Evolutionary conservation across 768 basidiomycete species (phyloP), one percentile per base, ranked within the genome.

Genomic region (Russula compacta): DNA sequence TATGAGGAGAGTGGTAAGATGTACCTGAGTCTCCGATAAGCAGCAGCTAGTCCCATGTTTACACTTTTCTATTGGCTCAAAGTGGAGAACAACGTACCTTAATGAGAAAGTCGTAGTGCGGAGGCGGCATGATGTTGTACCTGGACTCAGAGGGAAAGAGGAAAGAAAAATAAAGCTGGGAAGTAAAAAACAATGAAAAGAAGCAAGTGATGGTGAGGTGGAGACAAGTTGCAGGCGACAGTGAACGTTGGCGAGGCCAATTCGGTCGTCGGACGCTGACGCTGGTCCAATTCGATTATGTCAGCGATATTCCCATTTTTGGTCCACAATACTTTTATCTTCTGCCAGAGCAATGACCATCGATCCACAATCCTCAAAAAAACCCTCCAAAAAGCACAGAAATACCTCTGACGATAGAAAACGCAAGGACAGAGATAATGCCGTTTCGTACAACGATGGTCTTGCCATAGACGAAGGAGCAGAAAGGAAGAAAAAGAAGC

Each of bases 21-120:
- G 64, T 64, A 92, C 94, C 94, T 66, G 94, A 97, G 76, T 97
- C 94, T 56, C 94, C 94, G 70, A 97, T 97, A 74, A 95, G 87
- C 60, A 97, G 82, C 67, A 98, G 86, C 88, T 95, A 72, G 53
- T 19, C 48, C 42, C 46, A 60, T 52, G 51, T 68, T 60, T 35
- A 59, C 64, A 66, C 44, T 65, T 59, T 46, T 49, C 60, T 43
- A 57, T 2, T 46, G 38, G 15, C 42, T 32, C 29, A 52, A 10
- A 17, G 42, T 57, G 42, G 54, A 46, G 39, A 46, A 35, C n/a
- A 9, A 53, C 78, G 68, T 63, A 88, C 90, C 80, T 90, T 95
- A 84, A 94, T 92, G 74, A 95, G 82, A 70, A 97, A 95, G 79
- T 98, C 95, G 78, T 98, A 98, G 75, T 97, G 93, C 54, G 92